phyloP scores from a whole-genome alignment of 2,329 filamentous ascomycete species.

The Phoma sp. region DNA sequence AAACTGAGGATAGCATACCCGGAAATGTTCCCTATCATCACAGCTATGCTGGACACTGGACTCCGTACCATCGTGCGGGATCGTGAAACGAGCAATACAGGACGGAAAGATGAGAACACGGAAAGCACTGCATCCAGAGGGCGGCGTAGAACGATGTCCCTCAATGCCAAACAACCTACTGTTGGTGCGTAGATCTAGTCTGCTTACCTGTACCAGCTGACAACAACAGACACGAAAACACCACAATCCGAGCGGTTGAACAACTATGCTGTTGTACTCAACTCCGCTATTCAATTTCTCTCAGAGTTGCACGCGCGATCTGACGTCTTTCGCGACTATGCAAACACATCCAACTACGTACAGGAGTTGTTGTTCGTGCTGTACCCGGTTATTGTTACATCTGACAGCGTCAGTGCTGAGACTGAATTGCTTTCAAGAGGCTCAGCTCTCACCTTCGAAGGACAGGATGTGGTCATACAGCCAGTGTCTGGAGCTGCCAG shows the following conservation, averaged over 20 bases:
- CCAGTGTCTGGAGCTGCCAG: constrained; percentile 69
- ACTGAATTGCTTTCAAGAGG: constrained; percentile 86
- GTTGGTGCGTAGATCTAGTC: constrained; percentile 31
- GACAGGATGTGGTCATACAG: constrained; percentile 81
- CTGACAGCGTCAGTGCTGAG: constrained; percentile 81
- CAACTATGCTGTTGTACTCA: constrained; percentile 70
- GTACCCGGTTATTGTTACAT: constrained; percentile 87
- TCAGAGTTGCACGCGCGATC: constrained; percentile 80
- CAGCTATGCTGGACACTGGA: constrained; percentile 85
- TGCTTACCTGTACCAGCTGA: constrained; percentile 14
- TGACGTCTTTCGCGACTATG: constrained; percentile 79
- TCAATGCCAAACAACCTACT: constrained; percentile 61
- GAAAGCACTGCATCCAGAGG: constrained; percentile 45
- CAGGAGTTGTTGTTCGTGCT: constrained; percentile 78
- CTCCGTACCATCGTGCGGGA: constrained; percentile 60
- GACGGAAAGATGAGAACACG: constrained; percentile 23
- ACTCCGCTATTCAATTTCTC: constrained; percentile 79
- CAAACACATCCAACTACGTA: constrained; percentile 78
- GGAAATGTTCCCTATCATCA: constrained; percentile 79
- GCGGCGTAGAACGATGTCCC: constrained; percentile 69
- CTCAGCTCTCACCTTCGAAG: constrained; percentile 81
- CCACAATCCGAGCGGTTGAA: constrained; percentile 50
- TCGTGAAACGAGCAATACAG: constrained; percentile 31
- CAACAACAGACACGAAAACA: constrained; percentile 34
- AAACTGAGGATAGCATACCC: constrained; percentile 73